Conservation (phyloP, 1,284 basidiomycete genomes). For the Taiwanofungus camphoratus region DNA sequence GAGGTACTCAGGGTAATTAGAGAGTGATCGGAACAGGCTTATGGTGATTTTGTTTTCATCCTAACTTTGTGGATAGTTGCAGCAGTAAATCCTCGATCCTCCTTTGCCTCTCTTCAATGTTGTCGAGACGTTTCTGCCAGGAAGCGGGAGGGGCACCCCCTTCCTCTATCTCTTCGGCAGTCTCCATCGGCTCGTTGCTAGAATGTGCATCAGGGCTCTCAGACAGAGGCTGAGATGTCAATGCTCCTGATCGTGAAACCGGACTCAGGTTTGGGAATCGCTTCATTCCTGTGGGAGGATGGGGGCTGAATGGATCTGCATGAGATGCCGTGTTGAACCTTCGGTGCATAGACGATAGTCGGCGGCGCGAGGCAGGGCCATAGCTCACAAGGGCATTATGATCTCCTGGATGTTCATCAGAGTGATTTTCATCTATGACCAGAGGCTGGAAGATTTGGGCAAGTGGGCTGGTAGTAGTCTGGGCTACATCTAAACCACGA, state of each 20-base stretch:
- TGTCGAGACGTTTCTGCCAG: slow-evolving; percentile 41
- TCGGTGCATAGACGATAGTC: slow-evolving; percentile 41
- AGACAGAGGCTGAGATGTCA: slow-evolving; percentile 24
- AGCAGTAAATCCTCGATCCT: slow-evolving; percentile 58
- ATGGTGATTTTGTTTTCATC: too few relatives aligned
- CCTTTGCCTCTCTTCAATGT: slow-evolving; percentile 57
- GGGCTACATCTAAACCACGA: slow-evolving; percentile 35
- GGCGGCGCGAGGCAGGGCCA: slow-evolving; percentile 51
- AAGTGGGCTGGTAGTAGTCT: slow-evolving; percentile 53
- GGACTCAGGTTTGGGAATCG: slow-evolving; percentile 21
- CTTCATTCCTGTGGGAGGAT: slow-evolving; percentile 10
- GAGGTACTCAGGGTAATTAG: too few relatives aligned
- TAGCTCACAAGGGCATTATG: slow-evolving; percentile 40
- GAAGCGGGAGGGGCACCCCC: slow-evolving; percentile 25
- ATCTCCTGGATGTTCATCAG: slow-evolving; percentile 27
- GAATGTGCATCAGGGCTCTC: slow-evolving; percentile 28
- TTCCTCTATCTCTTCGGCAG: slow-evolving; percentile 38
- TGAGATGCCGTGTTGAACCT: slow-evolving; percentile 13
- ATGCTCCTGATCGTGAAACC: slow-evolving; percentile 12
- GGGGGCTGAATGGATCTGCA: slow-evolving; percentile 11
- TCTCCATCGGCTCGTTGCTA: slow-evolving; percentile 26
- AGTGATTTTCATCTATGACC: slow-evolving; percentile 43
- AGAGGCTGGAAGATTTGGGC: slow-evolving; percentile 71
- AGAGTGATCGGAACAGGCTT: too few relatives aligned
- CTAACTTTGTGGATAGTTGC: slow-evolving; percentile 23